Conservation (phyloP, 2,329 filamentous ascomycete genomes). For the Herpotrichia juniperi region DNA sequence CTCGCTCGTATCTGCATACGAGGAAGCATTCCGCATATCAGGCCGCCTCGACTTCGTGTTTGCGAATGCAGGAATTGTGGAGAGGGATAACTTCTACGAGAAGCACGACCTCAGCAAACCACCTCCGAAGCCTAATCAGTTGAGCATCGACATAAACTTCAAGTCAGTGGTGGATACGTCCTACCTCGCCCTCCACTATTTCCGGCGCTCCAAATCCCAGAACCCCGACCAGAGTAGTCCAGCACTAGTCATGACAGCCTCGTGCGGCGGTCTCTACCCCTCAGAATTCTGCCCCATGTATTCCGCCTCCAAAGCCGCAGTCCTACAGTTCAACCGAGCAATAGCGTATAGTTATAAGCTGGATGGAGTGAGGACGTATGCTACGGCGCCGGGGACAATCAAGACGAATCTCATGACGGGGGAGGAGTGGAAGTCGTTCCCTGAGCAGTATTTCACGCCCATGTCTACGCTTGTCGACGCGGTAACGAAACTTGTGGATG, state of each 20-base stretch:
- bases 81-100: constrained; percentile 50
- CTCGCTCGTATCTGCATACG: constrained; percentile 43
- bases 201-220: constrained; percentile 35
- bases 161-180: constrained; percentile 47
- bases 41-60: constrained; percentile 55
- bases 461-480: constrained; percentile 33
- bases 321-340: constrained; percentile 48
- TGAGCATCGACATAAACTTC: constrained; percentile 46
- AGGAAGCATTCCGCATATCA: constrained; percentile 42
- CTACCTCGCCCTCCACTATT: constrained; percentile 52
- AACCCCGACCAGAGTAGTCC: constrained; percentile 21
- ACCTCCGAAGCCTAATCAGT: constrained; percentile 38
- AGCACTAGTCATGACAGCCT: constrained; percentile 45
- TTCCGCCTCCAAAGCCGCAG: constrained; percentile 40
- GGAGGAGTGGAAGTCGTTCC: constrained; percentile 43
- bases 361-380: constrained; percentile 48
- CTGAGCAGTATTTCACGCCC: constrained; percentile 41
- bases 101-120: constrained; percentile 31
- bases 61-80: constrained; percentile 56
- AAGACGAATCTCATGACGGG: constrained; percentile 42
- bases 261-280: constrained; percentile 47
- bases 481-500: constrained; percentile 38
- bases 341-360: constrained; percentile 42
- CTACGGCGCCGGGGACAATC: constrained; percentile 47
- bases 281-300: constrained; percentile 39